A percentile compares a stretch with the other conserved stretches of the same genome.
These are phyloP conservation scores for Senna siamea DNA, from an alignment of 306 rosid species.

Conservation along the genomic window DNA sequence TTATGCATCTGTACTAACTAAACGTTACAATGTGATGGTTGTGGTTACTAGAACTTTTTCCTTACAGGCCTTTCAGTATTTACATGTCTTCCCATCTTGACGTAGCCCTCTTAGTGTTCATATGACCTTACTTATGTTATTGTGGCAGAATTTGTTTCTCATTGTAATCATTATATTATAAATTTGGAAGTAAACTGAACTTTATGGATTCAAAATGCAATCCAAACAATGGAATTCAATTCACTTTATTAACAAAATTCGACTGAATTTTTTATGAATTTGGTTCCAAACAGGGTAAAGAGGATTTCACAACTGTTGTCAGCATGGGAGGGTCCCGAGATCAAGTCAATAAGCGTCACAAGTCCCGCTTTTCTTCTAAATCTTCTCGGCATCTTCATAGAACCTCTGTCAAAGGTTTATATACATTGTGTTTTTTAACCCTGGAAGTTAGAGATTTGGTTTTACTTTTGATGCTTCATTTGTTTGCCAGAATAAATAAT, in stretches of 20 bases:
- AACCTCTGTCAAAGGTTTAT: constrained; percentile 59
- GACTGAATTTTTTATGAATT: neutral
- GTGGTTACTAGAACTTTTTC: neutral
- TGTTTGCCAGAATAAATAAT: neutral
- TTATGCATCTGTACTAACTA: too few species aligned
- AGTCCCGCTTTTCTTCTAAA: constrained; percentile 79
- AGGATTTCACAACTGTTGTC: constrained; percentile 1
- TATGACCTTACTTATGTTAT: too few species aligned
- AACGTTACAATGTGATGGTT: neutral
- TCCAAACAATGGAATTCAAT: neutral
- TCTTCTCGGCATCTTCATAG: constrained; percentile 70
- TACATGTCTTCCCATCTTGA: neutral
- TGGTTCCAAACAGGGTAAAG: constrained; percentile 3
- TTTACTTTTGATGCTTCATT: neutral
- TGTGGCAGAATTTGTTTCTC: too few species aligned
- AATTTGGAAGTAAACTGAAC: neutral
- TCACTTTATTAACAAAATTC: neutral
- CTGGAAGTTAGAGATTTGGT: neutral
- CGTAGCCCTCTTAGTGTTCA: neutral
- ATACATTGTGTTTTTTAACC: neutral
- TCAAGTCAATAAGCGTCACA: constrained; percentile 79
- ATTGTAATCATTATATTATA: too few species aligned
- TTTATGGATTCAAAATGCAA: neutral
- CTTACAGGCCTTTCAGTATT: neutral
- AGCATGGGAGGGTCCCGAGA: constrained; percentile 66